A percentile compares a stretch with the other conserved stretches of the same genome.
phyloP scores from a whole-genome alignment of 2,329 filamentous ascomycete species.

The Ophiostoma triangulosporum region DNA sequence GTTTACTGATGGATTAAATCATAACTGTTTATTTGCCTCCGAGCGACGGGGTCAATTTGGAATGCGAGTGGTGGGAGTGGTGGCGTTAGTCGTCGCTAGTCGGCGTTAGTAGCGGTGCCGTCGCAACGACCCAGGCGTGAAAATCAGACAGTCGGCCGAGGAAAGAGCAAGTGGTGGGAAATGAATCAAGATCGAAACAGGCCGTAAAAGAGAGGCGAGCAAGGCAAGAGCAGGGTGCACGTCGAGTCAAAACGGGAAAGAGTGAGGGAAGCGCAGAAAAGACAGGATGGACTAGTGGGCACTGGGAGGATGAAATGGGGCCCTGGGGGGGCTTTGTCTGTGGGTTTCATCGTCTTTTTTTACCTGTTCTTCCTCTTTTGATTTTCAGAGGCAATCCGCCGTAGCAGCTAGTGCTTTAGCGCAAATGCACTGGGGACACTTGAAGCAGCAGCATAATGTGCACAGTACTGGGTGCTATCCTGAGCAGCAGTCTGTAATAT shows the following conservation, averaged over 20 bases:
- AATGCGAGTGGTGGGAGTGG: conserved; percentile 3
- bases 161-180: not conserved
- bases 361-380: not conserved
- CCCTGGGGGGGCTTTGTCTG: conserved; percentile 5
- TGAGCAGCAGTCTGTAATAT: too few species aligned
- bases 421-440: not conserved
- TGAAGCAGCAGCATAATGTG: too few species aligned
- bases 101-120: not conserved
- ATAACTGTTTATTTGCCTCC: conserved; percentile 1
- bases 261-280: not conserved
- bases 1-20: not conserved
- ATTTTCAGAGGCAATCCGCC: not conserved
- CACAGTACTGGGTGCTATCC: too few species aligned
- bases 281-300: not conserved
- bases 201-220: not conserved
- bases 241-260: not conserved
- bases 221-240: not conserved
- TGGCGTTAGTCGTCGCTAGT: not conserved
- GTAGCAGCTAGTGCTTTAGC: conserved; percentile 9
- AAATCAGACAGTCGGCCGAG: not conserved
- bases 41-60: conserved; percentile 4
- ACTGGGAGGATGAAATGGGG: not conserved
- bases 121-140: not conserved
- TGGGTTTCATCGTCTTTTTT: conserved; percentile 1
- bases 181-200: not conserved